Percentiles rank a stretch among this genome's conserved stretches.
Conservation (phyloP, 2,329 filamentous ascomycete genomes). For the Talaromyces sp. region DNA sequence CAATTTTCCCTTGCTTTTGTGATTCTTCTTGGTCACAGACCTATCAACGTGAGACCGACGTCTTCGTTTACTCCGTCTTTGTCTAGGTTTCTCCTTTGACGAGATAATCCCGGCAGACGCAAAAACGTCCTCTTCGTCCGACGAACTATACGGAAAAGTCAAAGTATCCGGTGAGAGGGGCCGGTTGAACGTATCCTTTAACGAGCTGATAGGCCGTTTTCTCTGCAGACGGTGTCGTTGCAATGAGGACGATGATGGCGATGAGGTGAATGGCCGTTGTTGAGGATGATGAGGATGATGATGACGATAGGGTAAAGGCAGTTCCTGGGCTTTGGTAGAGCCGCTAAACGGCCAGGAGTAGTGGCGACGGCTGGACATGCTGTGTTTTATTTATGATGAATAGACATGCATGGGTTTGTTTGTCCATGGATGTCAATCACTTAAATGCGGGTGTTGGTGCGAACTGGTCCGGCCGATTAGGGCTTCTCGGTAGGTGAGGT, state of each 20-base stretch:
- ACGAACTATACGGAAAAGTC: constrained; percentile 2
- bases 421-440: not conserved
- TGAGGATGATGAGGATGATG: not conserved
- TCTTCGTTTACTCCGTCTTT: not conserved
- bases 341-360: constrained; percentile 35
- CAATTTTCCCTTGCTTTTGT: not conserved
- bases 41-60: not conserved
- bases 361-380: constrained; percentile 23
- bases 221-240: not conserved
- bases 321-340: constrained; percentile 16
- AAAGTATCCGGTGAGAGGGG: not conserved
- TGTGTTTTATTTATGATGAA: not conserved
- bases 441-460: not conserved
- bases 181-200: not conserved
- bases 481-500: not conserved
- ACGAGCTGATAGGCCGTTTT: not conserved
- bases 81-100: constrained; percentile 9
- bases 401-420: not conserved
- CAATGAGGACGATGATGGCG: not conserved
- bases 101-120: constrained; percentile 31
- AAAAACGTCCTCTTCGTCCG: constrained; percentile 23
- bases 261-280: not conserved
- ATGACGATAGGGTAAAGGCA: not conserved
- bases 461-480: not conserved
- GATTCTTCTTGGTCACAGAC: not conserved